Conservation (phyloP, 305 asterid species). For the Fraxinus sp. region DNA sequence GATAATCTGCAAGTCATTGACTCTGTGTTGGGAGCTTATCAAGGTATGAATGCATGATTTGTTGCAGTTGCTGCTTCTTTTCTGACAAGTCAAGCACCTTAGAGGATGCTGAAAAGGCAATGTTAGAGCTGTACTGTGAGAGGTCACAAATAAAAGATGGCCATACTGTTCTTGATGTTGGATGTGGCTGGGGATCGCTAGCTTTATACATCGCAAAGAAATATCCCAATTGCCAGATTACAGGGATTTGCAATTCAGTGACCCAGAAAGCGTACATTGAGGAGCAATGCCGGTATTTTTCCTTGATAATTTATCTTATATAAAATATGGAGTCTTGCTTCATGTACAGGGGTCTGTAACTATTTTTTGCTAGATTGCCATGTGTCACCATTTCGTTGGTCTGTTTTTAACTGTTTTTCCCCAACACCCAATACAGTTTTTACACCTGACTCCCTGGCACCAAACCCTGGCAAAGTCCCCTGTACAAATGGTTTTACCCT, state of each 20-base stretch:
- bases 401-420: no score
- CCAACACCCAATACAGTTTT: no score
- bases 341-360: no score
- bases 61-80: slow-evolving; percentile 71
- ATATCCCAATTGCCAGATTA: slow-evolving; percentile 58
- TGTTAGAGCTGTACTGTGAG: slow-evolving; percentile 78
- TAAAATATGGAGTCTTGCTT: not conserved
- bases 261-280: slow-evolving; percentile 81
- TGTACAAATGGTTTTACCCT: no score
- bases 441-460: no score
- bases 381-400: no score
- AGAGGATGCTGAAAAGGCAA: slow-evolving; percentile 86
- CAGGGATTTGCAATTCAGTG: slow-evolving; percentile 80
- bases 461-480: no score
- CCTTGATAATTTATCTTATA: not conserved
- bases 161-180: slow-evolving; percentile 85
- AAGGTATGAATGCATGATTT: slow-evolving; percentile 6
- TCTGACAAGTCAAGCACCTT: slow-evolving; percentile 57
- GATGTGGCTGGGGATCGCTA: slow-evolving; percentile 96
- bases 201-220: slow-evolving; percentile 67
- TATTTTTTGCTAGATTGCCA: no score
- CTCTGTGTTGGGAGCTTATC: not conserved
- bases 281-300: slow-evolving; percentile 57
- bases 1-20: slow-evolving; percentile 1
- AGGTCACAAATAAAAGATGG: slow-evolving; percentile 76